A percentile compares a stretch with the other conserved stretches of the same genome.
These are phyloP conservation scores for Mariannaea sp. DNA, from an alignment of 2,329 filamentous ascomycete genomes.

Conservation along the genomic window DNA sequence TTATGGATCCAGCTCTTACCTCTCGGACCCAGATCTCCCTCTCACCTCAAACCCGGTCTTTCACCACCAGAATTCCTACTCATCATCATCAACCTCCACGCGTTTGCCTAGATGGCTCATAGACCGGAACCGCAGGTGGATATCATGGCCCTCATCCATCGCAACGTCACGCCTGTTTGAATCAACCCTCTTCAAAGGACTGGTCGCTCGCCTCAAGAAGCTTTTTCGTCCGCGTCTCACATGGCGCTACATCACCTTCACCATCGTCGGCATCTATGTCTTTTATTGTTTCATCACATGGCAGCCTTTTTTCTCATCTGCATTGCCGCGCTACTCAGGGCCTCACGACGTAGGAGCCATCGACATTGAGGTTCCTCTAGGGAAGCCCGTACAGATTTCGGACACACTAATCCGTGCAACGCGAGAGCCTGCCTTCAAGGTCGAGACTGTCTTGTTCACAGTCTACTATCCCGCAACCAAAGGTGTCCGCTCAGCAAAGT, in stretches of 20 bases:
- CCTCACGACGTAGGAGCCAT: conserved; percentile 52
- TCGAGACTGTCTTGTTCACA: conserved; percentile 55
- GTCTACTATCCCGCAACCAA: conserved; percentile 53
- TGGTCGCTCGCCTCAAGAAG: conserved; percentile 14
- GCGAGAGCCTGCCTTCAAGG: conserved; percentile 48
- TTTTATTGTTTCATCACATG: conserved; percentile 47
- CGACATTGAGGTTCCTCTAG: conserved; percentile 52
- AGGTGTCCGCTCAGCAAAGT: conserved; percentile 30
- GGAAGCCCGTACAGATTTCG: conserved; percentile 39
- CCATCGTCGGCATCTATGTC: conserved; percentile 41
- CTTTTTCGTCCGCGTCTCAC: conserved; percentile 42
- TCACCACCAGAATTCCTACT: conserved; percentile 2
- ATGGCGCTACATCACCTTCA: conserved; percentile 42
- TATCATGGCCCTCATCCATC: conserved; percentile 13
- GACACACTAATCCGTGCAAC: conserved; percentile 43
- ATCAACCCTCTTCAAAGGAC: conserved; percentile 9
- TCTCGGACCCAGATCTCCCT: conserved; percentile 18
- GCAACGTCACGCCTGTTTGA: conserved; percentile 8
- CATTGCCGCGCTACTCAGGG: conserved; percentile 51
- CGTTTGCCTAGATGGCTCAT: conserved; percentile 34
- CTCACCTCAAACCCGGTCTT: conserved; percentile 7
- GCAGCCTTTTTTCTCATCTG: conserved; percentile 50
- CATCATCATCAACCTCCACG: background rate
- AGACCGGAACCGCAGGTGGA: conserved; percentile 20
- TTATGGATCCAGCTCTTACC: conserved; percentile 3